phyloP scores from a whole-genome alignment of 2,329 filamentous ascomycete genomes.

The Akanthomyces uredinophilus region DNA sequence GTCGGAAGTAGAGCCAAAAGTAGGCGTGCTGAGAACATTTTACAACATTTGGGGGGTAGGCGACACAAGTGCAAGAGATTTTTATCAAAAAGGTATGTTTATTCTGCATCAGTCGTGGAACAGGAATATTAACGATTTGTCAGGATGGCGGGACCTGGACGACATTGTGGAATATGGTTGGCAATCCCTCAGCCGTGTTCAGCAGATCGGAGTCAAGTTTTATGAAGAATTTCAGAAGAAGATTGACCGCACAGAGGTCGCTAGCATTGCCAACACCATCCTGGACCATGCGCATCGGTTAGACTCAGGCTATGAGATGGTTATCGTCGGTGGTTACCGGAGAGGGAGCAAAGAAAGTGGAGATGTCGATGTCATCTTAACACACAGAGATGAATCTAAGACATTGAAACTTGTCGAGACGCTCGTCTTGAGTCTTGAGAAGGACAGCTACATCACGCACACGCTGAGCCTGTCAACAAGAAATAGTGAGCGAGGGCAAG shows the following conservation, averaged over 20 bases:
- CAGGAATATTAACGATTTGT: background rate
- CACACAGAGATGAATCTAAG: slow-evolving; percentile 64
- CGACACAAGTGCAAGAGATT: slow-evolving; percentile 71
- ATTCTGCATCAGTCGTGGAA: background rate
- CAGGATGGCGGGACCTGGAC: slow-evolving; percentile 75
- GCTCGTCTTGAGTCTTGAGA: slow-evolving; percentile 68
- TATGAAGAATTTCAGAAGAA: slow-evolving; percentile 76
- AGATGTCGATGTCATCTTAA: slow-evolving; percentile 83
- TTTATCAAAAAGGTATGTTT: slow-evolving; percentile 59
- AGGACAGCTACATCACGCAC: slow-evolving; percentile 69
- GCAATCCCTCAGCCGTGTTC: slow-evolving; percentile 66
- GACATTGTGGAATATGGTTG: slow-evolving; percentile 83
- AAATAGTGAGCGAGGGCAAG: slow-evolving; percentile 68
- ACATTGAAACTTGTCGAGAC: slow-evolving; percentile 67
- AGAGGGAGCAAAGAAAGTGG: slow-evolving; percentile 68
- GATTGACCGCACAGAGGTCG: slow-evolving; percentile 70
- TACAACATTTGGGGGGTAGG: slow-evolving; percentile 92
- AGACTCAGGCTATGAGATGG: slow-evolving; percentile 48
- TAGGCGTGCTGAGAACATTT: slow-evolving; percentile 64
- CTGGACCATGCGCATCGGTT: slow-evolving; percentile 62
- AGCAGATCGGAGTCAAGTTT: slow-evolving; percentile 92
- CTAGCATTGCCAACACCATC: slow-evolving; percentile 60
- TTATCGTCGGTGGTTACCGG: slow-evolving; percentile 74
- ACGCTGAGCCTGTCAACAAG: slow-evolving; percentile 66
- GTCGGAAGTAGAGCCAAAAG: slow-evolving; percentile 57